Percentiles rank a stretch among this genome's conserved stretches.
These are phyloP conservation scores for Aspergillus amoenus DNA, from an alignment of 2,329 filamentous ascomycete species.

Conservation along the genomic window DNA sequence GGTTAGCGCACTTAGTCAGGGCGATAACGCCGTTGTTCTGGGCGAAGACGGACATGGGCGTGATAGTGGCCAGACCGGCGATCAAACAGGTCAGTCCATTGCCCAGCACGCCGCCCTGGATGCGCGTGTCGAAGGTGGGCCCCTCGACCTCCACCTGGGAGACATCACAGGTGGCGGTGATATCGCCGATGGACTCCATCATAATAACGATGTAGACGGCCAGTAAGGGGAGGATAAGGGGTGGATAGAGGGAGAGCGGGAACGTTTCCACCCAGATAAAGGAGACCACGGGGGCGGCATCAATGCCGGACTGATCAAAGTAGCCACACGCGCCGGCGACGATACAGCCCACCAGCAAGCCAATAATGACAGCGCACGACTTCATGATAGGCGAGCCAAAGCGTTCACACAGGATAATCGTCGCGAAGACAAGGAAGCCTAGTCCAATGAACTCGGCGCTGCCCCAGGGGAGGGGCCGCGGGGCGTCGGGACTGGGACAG, in stretches of 20 bases:
- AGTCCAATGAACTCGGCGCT: slow-evolving; percentile 65
- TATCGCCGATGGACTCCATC: slow-evolving; percentile 68
- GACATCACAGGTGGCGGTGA: slow-evolving; percentile 68
- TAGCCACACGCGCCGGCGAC: slow-evolving; percentile 66
- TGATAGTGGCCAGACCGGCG: slow-evolving; percentile 64
- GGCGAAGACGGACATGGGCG: slow-evolving; percentile 67
- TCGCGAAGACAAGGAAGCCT: slow-evolving; percentile 66
- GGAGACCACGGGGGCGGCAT: slow-evolving; percentile 58
- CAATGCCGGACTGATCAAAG: slow-evolving; percentile 59
- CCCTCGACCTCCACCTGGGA: slow-evolving; percentile 65
- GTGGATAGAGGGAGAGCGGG: slow-evolving; percentile 62
- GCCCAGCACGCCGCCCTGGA: slow-evolving; percentile 67
- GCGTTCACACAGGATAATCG: slow-evolving; percentile 66
- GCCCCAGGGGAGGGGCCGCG: slow-evolving; percentile 60
- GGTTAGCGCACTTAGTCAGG: slow-evolving; percentile 66
- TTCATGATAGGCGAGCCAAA: slow-evolving; percentile 71
- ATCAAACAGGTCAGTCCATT: slow-evolving; percentile 65
- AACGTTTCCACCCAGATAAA: slow-evolving; percentile 72
- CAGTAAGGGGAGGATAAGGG: slow-evolving; percentile 63
- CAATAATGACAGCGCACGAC: slow-evolving; percentile 64
- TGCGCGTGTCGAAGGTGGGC: slow-evolving; percentile 62
- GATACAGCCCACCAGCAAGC: slow-evolving; percentile 65
- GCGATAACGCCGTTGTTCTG: slow-evolving; percentile 71
- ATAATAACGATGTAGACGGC: slow-evolving; percentile 61
- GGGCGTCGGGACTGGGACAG: slow-evolving; percentile 60